Evolutionary conservation across 352 stramenopile genomes (phyloP).

Genomic region (Globisporangium radiosum): DNA sequence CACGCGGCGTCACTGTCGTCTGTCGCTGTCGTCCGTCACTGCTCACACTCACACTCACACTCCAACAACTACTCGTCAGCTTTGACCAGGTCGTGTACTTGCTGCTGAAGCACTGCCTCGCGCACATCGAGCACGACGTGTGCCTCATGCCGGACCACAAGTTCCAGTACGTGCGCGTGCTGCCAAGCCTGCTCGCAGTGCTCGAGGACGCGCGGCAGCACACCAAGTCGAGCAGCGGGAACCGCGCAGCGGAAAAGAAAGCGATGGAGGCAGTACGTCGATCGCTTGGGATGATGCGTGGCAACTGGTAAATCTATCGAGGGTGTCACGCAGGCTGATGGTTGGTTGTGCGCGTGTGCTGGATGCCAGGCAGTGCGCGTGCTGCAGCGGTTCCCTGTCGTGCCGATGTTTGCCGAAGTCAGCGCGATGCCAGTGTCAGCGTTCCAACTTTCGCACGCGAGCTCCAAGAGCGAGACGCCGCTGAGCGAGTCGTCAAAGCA

Average conservation of each 20-base stretch:
- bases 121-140: conserved; percentile 30
- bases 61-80: conserved; percentile 11
- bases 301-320: too few species aligned
- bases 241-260: conserved; percentile 38
- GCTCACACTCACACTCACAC: too few species aligned
- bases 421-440: conserved; percentile 31
- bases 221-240: conserved; percentile 16
- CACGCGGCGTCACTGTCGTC: too few species aligned
- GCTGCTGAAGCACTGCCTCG: conserved; percentile 43
- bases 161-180: conserved; percentile 49
- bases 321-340: too few species aligned
- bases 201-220: conserved; percentile 24
- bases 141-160: conserved; percentile 25
- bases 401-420: conserved; percentile 46
- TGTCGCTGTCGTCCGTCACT: too few species aligned
- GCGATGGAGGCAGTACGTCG: conserved; percentile 44
- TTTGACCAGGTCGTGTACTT: conserved; percentile 59
- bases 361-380: conserved; percentile 29
- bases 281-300: neutral
- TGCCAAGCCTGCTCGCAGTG: conserved; percentile 41
- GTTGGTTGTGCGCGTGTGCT: too few species aligned
- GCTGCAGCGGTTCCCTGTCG: conserved; percentile 33
- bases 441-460: conserved; percentile 8
- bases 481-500: conserved; percentile 12
- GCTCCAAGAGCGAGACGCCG: conserved; percentile 15